Base-by-base conservation (phyloP, 2,329 filamentous ascomycete species). In the Blastomyces percursus region DNA sequence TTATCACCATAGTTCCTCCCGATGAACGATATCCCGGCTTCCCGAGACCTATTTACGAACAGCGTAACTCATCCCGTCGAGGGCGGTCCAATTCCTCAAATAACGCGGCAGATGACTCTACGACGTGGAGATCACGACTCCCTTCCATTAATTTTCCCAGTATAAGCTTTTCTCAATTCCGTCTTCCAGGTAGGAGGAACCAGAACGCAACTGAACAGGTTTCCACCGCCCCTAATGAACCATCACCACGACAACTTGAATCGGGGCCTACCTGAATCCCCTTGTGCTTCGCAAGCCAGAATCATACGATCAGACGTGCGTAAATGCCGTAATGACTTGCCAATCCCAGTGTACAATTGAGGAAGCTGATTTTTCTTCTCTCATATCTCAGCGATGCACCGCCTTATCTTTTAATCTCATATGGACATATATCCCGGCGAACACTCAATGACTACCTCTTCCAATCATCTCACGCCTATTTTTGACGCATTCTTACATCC, bases 1-100 rank as follows among this genome's bases (percentile, higher is more conserved):
- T 75, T 57, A 69, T 74, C 62, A 69, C 69, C 55, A 66, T 70
- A 38, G 66, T 68, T n/a, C 67, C 71, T 21, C 62, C 67, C 35
- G 68, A 69, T 27, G 65, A 71, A 55, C 67, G 69, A 46, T 65
- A 69, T 59, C 42, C 57, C 24, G 66, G 66, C 16, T 68, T 69
- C 30, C 62, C 68, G n/a, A 59, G 65, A 14, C 62, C 60, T 16
- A 63, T 66, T 11, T 66, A 65, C 30, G 64, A 66, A 21, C 19
- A 6, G 6, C 63, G 66, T 19, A 65, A 67, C 44, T 35, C 63
- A 57, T 56, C 48, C 24, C 66, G 52, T 40, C 59, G 24, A 42
- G 59, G 40, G 42, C 21, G 46, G 11, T n/a, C 58, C n/a, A 61
- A 62, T 38, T 12, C 21, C 51, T 38, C 62, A n/a, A 38, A 61